These are phyloP conservation scores for Diaporthe capsici DNA, from an alignment of 2,329 filamentous ascomycete species.

Conservation along the genomic window DNA sequence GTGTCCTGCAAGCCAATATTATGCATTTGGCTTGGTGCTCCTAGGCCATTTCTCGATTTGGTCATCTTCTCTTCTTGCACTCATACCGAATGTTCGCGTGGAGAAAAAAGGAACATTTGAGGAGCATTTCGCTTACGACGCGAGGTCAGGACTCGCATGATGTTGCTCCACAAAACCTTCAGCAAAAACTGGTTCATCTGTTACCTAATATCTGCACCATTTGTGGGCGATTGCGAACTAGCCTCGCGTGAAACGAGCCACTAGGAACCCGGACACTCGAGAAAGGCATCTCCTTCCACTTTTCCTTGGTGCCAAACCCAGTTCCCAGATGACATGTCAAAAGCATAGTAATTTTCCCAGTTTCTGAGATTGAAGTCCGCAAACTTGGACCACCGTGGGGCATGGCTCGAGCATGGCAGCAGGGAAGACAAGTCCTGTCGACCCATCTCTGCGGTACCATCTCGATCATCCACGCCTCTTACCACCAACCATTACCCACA, in stretches of 20 bases:
- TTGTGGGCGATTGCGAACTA: constrained; percentile 10
- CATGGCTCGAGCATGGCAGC: constrained; percentile 17
- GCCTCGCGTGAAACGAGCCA: constrained; percentile 13
- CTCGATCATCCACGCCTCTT: background rate
- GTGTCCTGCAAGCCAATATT: background rate
- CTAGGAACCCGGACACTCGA: background rate
- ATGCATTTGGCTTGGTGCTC: background rate
- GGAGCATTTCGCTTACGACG: constrained; percentile 21
- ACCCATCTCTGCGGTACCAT: constrained; percentile 11
- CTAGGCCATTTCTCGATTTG: background rate
- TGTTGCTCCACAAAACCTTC: constrained; percentile 17
- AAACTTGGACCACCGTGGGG: background rate
- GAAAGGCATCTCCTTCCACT: background rate
- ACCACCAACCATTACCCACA: constrained; percentile 9
- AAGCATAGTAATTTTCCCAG: constrained; percentile 14
- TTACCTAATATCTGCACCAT: constrained; percentile 20
- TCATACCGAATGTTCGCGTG: constrained; percentile 18
- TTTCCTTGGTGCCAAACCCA: constrained; percentile 4
- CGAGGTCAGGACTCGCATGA: constrained; percentile 23
- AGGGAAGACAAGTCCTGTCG: constrained; percentile 11
- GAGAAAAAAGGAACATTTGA: background rate
- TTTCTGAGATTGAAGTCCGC: constrained; percentile 1
- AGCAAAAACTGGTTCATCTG: constrained; percentile 14
- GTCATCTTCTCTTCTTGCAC: background rate
- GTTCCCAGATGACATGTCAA: constrained; percentile 16